Conservation (phyloP, 768 basidiomycete species). For the Boletus edulis region DNA sequence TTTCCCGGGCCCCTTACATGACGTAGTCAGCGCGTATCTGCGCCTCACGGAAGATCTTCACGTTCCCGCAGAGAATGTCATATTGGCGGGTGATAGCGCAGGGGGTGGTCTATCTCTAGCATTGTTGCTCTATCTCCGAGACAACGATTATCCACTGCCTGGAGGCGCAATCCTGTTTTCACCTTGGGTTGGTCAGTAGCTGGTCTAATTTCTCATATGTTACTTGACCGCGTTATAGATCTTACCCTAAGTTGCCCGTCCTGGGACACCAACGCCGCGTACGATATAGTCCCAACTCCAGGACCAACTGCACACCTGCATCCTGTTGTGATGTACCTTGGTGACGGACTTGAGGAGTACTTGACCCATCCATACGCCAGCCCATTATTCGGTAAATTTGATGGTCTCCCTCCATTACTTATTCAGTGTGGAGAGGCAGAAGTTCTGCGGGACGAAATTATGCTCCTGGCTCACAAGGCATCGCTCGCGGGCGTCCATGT, state of each 20-base stretch:
- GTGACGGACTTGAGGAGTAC: conserved; percentile 73
- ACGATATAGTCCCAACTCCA: conserved; percentile 78
- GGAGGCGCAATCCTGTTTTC: conserved; percentile 87
- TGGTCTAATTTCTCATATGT: conserved; percentile 2
- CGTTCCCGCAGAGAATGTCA: conserved; percentile 88
- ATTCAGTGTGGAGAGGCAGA: conserved; percentile 94
- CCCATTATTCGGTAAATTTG: conserved; percentile 88
- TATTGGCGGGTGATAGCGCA: conserved; percentile 89
- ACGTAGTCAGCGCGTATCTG: conserved; percentile 85
- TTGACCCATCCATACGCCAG: conserved; percentile 96
- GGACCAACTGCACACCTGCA: conserved; percentile 80
- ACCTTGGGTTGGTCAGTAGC: conserved; percentile 87
- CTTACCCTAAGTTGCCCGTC: conserved; percentile 97
- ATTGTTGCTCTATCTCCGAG: conserved; percentile 90
- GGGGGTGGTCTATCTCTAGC: conserved; percentile 88
- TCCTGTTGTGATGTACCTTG: conserved; percentile 92
- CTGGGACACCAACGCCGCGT: conserved; percentile 94
- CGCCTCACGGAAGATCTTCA: conserved; percentile 83
- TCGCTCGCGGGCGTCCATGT: conserved; percentile 82
- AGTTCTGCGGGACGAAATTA: conserved; percentile 91
- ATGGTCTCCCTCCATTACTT: conserved; percentile 83
- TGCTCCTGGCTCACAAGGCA: conserved; percentile 91
- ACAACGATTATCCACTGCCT: conserved; percentile 82
- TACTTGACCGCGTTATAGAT: conserved; percentile 43
- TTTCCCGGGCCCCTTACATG: conserved; percentile 88